Evolutionary conservation across 371 early-diverging fungal genomes (phyloP).

Genomic region (Smittium mucronatum): DNA sequence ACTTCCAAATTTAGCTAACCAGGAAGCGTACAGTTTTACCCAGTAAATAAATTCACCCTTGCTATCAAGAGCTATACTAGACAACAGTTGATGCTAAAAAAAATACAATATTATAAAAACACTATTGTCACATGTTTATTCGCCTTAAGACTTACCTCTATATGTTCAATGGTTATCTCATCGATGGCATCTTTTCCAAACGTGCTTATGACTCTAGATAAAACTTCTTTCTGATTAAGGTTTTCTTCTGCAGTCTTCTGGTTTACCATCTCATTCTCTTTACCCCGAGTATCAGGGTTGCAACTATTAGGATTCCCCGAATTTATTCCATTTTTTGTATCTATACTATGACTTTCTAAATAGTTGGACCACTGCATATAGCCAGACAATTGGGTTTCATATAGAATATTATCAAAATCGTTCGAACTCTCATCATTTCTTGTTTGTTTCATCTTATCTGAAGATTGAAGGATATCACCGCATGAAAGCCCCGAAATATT

Average conservation of each 20-base stretch:
- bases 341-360: not conserved
- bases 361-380: conserved; percentile 1
- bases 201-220: not conserved
- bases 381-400: conserved; percentile 2
- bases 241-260: not conserved
- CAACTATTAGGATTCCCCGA: not conserved
- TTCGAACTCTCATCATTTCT: not conserved
- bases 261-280: not conserved
- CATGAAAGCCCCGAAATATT: not conserved
- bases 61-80: conserved; percentile 14
- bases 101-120: conserved; percentile 10
- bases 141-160: conserved; percentile 4
- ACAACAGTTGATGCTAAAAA: conserved; percentile 21
- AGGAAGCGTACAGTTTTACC: conserved; percentile 19
- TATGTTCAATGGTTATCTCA: not conserved
- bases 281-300: not conserved
- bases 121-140: no score
- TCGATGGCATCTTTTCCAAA: conserved; percentile 7
- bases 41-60: conserved; percentile 18
- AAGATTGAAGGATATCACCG: not conserved
- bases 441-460: not conserved
- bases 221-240: conserved; percentile 13
- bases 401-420: not conserved
- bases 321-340: not conserved
- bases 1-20: conserved; percentile 17